Conservation (phyloP, 2,329 filamentous ascomycete species). For the Colletotrichum spinosum region DNA sequence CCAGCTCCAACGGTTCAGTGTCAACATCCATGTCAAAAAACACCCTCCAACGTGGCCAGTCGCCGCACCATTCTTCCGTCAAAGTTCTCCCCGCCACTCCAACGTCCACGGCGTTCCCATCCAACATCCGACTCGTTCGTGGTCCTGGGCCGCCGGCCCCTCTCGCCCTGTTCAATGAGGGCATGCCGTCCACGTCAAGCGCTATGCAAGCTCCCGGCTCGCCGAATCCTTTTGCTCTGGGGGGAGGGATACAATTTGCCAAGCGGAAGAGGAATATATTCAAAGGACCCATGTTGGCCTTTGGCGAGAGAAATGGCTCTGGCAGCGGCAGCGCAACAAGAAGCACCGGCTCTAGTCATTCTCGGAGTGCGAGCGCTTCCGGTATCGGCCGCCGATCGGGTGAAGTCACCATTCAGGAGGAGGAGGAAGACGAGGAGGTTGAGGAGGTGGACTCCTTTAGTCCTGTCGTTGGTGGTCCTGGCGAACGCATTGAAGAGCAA, state of each 20-base stretch:
- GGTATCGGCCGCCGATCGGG: constrained; percentile 75
- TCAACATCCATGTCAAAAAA: constrained; percentile 76
- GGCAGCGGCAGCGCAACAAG: constrained; percentile 50
- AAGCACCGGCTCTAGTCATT: constrained; percentile 54
- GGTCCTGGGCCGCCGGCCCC: constrained; percentile 64
- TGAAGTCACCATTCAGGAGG: constrained; percentile 79
- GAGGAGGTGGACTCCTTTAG: constrained; percentile 68
- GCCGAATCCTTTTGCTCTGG: constrained; percentile 65
- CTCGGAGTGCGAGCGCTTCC: constrained; percentile 71
- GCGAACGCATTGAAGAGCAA: constrained; percentile 59
- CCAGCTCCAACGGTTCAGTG: constrained; percentile 82
- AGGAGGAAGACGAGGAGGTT: constrained; percentile 63
- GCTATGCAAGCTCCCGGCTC: constrained; percentile 59
- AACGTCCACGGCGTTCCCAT: constrained; percentile 79
- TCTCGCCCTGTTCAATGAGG: constrained; percentile 68
- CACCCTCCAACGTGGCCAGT: constrained; percentile 72
- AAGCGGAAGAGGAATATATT: constrained; percentile 85
- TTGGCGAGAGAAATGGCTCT: constrained; percentile 51
- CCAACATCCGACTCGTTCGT: constrained; percentile 85
- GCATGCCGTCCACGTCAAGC: constrained; percentile 56
- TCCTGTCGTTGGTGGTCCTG: constrained; percentile 59
- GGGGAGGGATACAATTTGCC: constrained; percentile 76
- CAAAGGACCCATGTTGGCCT: constrained; percentile 79
- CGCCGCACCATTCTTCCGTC: constrained; percentile 89
- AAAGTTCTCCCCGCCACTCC: constrained; percentile 96